Base-by-base conservation (phyloP, 106 monocot species). In the Hemerocallis citrina region DNA sequence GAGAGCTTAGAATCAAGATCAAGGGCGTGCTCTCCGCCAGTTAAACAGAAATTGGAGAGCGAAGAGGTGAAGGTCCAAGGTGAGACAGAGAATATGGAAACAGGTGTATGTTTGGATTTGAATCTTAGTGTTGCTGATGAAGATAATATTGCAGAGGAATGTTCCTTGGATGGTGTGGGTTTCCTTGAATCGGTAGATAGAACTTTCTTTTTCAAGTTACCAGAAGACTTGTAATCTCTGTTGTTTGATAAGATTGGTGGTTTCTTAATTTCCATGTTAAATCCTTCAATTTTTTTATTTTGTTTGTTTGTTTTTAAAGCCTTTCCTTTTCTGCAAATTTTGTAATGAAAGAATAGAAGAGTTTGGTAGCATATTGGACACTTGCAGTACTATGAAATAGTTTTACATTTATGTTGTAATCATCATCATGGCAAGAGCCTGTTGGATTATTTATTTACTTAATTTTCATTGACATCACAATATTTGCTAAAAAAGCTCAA, bases 1-100 rank as follows among this genome's bases (percentile, higher is more conserved):
- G 84, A 88, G 55, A 80, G 70, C 49, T 98, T 98, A 25, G 91
- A 92, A 4, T 76, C 88, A 22, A 77, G 75, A 28, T 91, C 92
- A 34, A 84, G 84, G 34, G 87, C 68, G 45, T 79, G 81, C 65
- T 85, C 96, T 37, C 88, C 84, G 11, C 55, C 63, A 7, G 15
- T 38, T 3, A 92, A 71, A 72, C 73, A 82, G 20, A 98, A 78
- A 61, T 23, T 71, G 0, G 73, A 74, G 25, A 61, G 43, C 4
- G 73, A 63, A 50, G 76, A 77, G 10, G 67, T 17, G 52, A 11
- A 80, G 59, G 42, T 74, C 59, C 15, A 61, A 65, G 17, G 50
- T 59, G 17, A 36, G 0, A 44, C 64, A 34, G 50, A 77, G n/a
- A 75, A 70, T 42, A 55, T 29, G 0, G 36, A 44, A 20, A 38